These are phyloP conservation scores for Paramecium sonneborni DNA, from an alignment of 73 alveolate species.

Conservation along the genomic window DNA sequence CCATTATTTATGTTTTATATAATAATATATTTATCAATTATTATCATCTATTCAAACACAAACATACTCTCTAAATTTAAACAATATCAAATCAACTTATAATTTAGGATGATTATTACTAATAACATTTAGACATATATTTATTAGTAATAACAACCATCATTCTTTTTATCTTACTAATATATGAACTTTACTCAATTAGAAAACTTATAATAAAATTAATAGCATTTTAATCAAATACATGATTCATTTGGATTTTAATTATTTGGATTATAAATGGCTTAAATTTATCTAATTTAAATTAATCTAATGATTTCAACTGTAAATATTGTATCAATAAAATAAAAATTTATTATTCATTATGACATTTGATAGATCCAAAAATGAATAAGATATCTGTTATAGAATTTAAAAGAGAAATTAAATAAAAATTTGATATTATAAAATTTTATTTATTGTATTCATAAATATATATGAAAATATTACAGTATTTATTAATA, in stretches of 20 bases:
- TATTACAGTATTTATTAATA: background rate
- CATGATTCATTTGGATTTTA: too few species aligned
- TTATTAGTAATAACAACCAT: background rate
- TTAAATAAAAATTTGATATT: background rate
- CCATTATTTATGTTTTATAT: background rate
- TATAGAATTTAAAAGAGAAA: background rate
- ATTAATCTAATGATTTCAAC: too few species aligned
- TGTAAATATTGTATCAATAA: too few species aligned
- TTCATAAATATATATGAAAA: background rate
- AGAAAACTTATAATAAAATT: too few species aligned
- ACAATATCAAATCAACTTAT: background rate
- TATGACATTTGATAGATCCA: too few species aligned
- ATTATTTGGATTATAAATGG: too few species aligned
- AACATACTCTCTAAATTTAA: background rate
- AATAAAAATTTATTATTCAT: too few species aligned
- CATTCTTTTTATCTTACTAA: too few species aligned
- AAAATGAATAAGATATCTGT: too few species aligned
- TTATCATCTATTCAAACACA: background rate
- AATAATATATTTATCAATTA: background rate
- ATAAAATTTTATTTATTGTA: background rate
- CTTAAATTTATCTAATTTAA: too few species aligned
- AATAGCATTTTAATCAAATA: too few species aligned
- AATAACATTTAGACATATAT: background rate
- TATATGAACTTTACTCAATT: too few species aligned
- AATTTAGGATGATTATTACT: background rate